Percentiles rank a stretch among this genome's conserved stretches.
These are phyloP conservation scores for Suillus subaureus DNA, from an alignment of 768 basidiomycete genomes.

Conservation along the genomic window DNA sequence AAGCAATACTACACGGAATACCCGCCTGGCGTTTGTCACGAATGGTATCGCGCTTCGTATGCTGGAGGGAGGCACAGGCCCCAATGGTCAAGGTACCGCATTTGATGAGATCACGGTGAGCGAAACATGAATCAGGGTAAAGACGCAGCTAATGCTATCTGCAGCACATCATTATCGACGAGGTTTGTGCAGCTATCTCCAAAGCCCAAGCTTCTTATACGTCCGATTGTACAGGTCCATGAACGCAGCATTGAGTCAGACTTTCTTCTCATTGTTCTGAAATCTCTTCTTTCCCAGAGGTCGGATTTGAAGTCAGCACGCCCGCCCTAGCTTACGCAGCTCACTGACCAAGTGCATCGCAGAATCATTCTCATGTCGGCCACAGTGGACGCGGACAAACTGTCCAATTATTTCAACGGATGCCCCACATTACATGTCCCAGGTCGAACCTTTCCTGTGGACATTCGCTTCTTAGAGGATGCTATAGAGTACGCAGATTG, in stretches of 20 bases:
- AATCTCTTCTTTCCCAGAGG: conserved; percentile 73
- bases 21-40: conserved; percentile 82
- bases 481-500: conserved; percentile 82
- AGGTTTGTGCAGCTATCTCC: conserved; percentile 48
- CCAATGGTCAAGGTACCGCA: conserved; percentile 70
- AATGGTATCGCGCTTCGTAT: conserved; percentile 96
- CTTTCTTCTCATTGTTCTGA: conserved; percentile 92
- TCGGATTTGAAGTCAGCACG: conserved; percentile 77
- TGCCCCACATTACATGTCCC: conserved; percentile 87
- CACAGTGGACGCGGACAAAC: conserved; percentile 89
- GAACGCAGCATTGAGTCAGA: conserved; percentile 97
- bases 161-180: conserved; percentile 94
- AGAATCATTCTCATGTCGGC: conserved; percentile 97
- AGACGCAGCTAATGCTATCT: conserved; percentile 7
- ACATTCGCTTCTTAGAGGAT: conserved; percentile 85
- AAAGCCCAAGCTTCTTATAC: neutral
- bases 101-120: conserved; percentile 95
- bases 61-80: conserved; percentile 85
- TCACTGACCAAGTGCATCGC: conserved; percentile 12
- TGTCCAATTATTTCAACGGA: conserved; percentile 85
- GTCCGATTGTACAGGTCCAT: conserved; percentile 61
- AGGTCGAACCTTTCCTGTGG: conserved; percentile 93
- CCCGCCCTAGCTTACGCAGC: neutral
- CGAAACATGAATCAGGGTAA: conserved; percentile 6
- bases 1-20: conserved; percentile 78